Percentiles rank a stretch among this genome's conserved stretches.
Evolutionary conservation across 768 basidiomycete species (phyloP).

Genomic region (Termitomyces eurrhizus): DNA sequence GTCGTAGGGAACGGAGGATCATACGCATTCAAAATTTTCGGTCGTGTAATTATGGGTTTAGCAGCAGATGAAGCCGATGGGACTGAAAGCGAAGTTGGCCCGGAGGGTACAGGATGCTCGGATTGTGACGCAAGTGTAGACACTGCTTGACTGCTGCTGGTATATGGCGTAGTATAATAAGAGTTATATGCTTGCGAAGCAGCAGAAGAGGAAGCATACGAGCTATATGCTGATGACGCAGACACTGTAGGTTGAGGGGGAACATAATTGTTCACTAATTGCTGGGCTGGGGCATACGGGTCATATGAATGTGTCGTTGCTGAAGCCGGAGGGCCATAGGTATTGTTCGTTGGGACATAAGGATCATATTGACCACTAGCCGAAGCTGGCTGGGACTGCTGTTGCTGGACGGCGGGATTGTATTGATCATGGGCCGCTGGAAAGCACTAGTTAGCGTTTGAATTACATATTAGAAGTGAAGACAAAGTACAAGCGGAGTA

Average conservation of each 20-base stretch:
- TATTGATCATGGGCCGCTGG: constrained; percentile 12
- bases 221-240: constrained; percentile 4
- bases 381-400: constrained; percentile 2
- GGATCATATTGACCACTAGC: constrained; percentile 25
- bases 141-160: constrained; percentile 5
- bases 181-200: constrained; percentile 14
- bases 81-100: constrained; percentile 1
- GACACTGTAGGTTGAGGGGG: constrained; percentile 6
- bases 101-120: constrained; percentile 3
- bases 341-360: constrained; percentile 28
- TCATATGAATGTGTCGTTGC: constrained; percentile 18
- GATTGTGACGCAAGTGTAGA: constrained; percentile 8
- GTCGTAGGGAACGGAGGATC: constrained; percentile 68
- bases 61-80: constrained; percentile 34
- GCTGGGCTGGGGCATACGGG: constrained; percentile 22
- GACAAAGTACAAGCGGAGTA: constrained; percentile 6
- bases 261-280: constrained; percentile 5
- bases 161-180: constrained; percentile 18
- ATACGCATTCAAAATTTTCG: constrained; percentile 68
- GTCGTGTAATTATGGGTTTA: constrained; percentile 48
- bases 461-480: not conserved
- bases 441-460: not conserved
- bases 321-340: constrained; percentile 13
- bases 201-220: constrained; percentile 19
- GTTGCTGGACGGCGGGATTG: constrained; percentile 9